Evolutionary conservation across 2,329 filamentous ascomycete species (phyloP), one percentile per base, ranked within the genome.

Genomic region (Fusarium tricinctum): DNA sequence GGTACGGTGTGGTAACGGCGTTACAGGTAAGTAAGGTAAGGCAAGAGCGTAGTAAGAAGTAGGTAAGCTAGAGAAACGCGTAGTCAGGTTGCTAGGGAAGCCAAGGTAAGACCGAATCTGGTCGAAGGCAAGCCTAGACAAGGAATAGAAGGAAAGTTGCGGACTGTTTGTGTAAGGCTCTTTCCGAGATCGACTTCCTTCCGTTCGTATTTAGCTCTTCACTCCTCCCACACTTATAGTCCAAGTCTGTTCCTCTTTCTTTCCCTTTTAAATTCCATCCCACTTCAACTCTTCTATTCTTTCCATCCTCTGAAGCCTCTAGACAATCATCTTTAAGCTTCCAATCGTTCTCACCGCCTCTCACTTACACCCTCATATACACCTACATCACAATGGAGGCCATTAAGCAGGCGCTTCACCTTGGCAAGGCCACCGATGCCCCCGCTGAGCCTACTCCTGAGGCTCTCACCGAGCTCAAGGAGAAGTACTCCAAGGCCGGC

Each of bases 401-500:
- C 67, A 76, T 84, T 76, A 84, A 82, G 78, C 74, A 81, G 61
- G 72, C 76, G 30, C 76, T 83, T 57, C 73, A 79, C 74, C 73
- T 81, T 44, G 78, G 78, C 70, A 75, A 75, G 70, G 66, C 69
- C 44, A 48, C 63, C 35, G 55, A 67, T 47, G 74, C 74, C 43
- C 75, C 81, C 28, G 79, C 80, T 43, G 83, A 86, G 72, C 90
- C 92, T 61, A 86, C 87, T 38, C 79, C 87, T 59, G 87, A 92
- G 68, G 87, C 92, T 76, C 82, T 94, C 74, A 84, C 85, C 64
- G 86, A 88, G 56, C 82, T 97, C 71, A 91, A 95, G 81, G 84
- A 85, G 71, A 91, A 90, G 76, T 85, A 96, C 72, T 87, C 90
- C 63, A 89, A 94, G 60, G 86, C 92, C 3, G 94, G 97, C 78